phyloP scores from a whole-genome alignment of 2,329 filamentous ascomycete species.

The Acephala macrosclerotiorum region DNA sequence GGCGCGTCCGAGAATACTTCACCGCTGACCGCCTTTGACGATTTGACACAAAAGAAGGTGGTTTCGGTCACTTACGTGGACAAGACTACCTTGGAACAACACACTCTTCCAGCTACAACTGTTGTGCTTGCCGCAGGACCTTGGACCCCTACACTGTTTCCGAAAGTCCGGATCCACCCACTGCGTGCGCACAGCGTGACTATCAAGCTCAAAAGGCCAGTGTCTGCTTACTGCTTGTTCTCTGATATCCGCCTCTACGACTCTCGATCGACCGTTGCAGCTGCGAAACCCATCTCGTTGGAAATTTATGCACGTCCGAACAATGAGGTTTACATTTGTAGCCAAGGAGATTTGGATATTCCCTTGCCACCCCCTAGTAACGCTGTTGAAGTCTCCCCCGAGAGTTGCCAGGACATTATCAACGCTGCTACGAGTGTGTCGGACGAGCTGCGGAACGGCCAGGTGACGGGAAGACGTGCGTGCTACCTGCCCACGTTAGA shows the following conservation, averaged over 20 bases:
- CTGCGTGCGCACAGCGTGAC: conserved; percentile 70
- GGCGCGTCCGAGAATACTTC: conserved; percentile 39
- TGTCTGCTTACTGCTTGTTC: conserved; percentile 80
- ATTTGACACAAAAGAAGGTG: conserved; percentile 52
- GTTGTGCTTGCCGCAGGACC: conserved; percentile 52
- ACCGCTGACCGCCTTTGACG: conserved; percentile 56
- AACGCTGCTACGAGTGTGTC: conserved; percentile 75
- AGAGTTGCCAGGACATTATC: conserved; percentile 82
- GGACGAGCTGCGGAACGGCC: conserved; percentile 68
- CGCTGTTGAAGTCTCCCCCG: conserved; percentile 75
- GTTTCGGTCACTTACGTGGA: conserved; percentile 61
- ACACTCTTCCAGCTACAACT: conserved; percentile 56
- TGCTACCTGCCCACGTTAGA: conserved; percentile 79
- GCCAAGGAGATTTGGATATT: conserved; percentile 77
- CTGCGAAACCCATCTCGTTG: conserved; percentile 71
- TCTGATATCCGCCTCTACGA: conserved; percentile 73
- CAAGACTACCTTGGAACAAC: conserved; percentile 52
- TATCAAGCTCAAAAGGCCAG: conserved; percentile 58
- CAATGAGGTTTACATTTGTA: conserved; percentile 67
- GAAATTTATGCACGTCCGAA: conserved; percentile 92
- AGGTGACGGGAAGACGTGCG: conserved; percentile 79
- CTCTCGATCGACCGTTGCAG: conserved; percentile 59
- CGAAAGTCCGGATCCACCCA: conserved; percentile 61
- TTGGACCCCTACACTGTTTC: conserved; percentile 66
- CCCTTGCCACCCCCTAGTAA: conserved; percentile 79